phyloP scores from a whole-genome alignment of 2,329 filamentous ascomycete genomes.

The Fusarium domesticum region DNA sequence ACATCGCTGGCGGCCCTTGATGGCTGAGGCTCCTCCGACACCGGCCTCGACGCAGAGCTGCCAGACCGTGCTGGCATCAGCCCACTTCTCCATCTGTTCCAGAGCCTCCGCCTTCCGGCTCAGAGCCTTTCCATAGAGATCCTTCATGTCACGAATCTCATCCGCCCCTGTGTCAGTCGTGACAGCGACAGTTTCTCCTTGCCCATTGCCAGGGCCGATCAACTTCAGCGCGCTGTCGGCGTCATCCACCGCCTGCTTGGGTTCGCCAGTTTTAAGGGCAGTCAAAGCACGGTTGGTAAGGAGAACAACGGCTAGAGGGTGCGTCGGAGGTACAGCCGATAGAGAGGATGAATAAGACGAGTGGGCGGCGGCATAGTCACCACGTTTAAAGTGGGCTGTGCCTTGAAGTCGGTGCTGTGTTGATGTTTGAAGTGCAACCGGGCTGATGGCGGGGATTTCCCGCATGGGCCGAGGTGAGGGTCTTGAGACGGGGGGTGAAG shows the following conservation, averaged over 20 bases:
- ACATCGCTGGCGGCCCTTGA: conserved; percentile 83
- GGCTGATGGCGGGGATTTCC: conserved; percentile 64
- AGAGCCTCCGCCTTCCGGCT: conserved; percentile 94
- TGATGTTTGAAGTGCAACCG: conserved; percentile 69
- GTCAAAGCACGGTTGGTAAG: conserved; percentile 90
- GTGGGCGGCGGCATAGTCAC: conserved; percentile 86
- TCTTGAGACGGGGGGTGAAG: conserved; percentile 38
- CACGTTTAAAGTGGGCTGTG: conserved; percentile 87
- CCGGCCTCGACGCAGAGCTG: conserved; percentile 77
- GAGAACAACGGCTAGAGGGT: conserved; percentile 84
- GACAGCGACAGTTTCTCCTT: conserved; percentile 75
- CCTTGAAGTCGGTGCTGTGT: conserved; percentile 76
- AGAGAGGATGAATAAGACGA: conserved; percentile 77
- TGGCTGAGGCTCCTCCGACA: conserved; percentile 79
- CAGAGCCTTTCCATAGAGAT: conserved; percentile 89
- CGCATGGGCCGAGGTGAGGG: conserved; percentile 50
- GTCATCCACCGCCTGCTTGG: conserved; percentile 81
- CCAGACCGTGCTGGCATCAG: conserved; percentile 79
- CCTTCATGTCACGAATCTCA: conserved; percentile 78
- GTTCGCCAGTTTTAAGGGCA: conserved; percentile 85
- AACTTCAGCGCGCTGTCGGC: conserved; percentile 75
- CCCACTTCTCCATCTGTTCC: conserved; percentile 93
- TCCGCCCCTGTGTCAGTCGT: conserved; percentile 54
- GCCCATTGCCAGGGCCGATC: conserved; percentile 76
- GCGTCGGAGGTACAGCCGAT: conserved; percentile 66